Conservation (phyloP, 2,329 filamentous ascomycete species). For the Fusarium dlaminii region DNA sequence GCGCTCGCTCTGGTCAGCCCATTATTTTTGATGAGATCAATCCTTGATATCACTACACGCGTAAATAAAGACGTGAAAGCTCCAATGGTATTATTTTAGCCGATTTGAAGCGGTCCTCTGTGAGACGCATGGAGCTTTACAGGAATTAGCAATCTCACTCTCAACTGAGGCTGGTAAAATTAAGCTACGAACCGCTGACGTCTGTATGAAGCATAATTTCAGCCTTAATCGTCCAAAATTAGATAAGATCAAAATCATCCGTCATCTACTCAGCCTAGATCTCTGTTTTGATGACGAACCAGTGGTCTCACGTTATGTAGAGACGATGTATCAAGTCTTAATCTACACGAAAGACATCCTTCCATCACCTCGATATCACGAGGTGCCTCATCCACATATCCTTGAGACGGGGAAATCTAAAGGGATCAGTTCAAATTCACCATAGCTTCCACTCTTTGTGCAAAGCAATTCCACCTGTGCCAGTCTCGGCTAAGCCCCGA, state of each 20-base stretch:
- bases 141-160: neutral
- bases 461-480: too few species aligned
- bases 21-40: neutral
- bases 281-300: neutral
- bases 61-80: too few species aligned
- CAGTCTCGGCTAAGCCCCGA: neutral
- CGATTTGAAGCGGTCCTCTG: accelerated
- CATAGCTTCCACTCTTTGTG: neutral
- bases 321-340: neutral
- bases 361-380: too few species aligned
- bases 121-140: accelerated
- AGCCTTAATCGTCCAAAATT: accelerated
- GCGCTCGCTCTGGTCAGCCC: neutral
- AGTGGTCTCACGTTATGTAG: neutral
- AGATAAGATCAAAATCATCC: accelerated
- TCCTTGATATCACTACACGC: neutral
- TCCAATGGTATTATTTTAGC: accelerated
- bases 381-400: neutral
- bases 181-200: accelerated
- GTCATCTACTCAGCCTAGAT: neutral
- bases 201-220: neutral
- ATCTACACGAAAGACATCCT: neutral
- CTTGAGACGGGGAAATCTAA: accelerated
- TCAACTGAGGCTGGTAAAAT: neutral
- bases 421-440: accelerated